A percentile compares a stretch with the other conserved stretches of the same genome.
These are phyloP conservation scores for Zopfia rhizophila DNA, from an alignment of 2,329 filamentous ascomycete genomes.

Conservation along the genomic window DNA sequence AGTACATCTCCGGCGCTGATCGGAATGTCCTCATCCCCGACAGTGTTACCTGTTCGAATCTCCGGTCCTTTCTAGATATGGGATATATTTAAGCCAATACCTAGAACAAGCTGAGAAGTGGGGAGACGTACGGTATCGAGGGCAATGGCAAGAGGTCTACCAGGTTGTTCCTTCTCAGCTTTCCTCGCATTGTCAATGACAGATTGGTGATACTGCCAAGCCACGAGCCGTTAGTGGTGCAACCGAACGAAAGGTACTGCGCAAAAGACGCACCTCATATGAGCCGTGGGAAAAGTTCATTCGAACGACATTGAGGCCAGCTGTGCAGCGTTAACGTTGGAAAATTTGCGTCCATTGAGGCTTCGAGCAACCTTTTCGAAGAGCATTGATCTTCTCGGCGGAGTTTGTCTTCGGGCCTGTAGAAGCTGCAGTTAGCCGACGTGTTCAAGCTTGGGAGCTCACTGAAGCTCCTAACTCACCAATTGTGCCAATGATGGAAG, in stretches of 20 bases:
- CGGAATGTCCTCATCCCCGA: constrained; percentile 77
- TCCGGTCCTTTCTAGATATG: constrained; percentile 77
- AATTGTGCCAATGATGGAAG: constrained; percentile 99
- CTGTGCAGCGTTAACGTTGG: constrained; percentile 50
- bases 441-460: not conserved
- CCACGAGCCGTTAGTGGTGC: constrained; percentile 11
- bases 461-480: constrained; percentile 59
- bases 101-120: not conserved
- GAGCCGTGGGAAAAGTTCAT: constrained; percentile 99
- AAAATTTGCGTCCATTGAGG: not conserved
- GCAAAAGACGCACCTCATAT: constrained; percentile 70
- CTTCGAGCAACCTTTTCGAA: constrained; percentile 71
- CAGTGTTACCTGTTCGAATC: constrained; percentile 84
- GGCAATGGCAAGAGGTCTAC: constrained; percentile 94
- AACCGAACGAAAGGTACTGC: not conserved
- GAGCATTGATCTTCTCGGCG: constrained; percentile 93
- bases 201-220: constrained; percentile 85
- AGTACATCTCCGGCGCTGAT: constrained; percentile 85
- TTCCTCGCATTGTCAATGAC: constrained; percentile 95
- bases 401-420: constrained; percentile 96
- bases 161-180: constrained; percentile 79
- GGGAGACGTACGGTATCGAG: constrained; percentile 73
- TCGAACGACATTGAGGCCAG: constrained; percentile 96
- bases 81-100: constrained; percentile 24
- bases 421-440: constrained; percentile 15